Base-by-base conservation (phyloP, 2,329 filamentous ascomycete genomes). In the Microsporum audouinii region DNA sequence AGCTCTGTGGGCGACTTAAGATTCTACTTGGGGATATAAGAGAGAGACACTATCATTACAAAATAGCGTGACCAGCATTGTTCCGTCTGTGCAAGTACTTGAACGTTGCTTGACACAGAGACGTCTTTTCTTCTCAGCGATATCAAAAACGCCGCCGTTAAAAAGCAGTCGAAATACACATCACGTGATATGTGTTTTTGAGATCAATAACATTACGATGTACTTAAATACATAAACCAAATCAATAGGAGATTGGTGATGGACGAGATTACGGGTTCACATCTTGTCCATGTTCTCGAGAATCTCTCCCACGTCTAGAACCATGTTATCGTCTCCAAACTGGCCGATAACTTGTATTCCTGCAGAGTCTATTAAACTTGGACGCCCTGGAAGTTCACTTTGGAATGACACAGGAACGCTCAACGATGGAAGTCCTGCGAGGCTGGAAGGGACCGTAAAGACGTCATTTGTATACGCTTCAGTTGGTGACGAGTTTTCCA, bases 401-500 rank as follows among this genome's bases (percentile, higher is more conserved):
- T 61, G 57, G 29, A 45, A 60, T 4, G 60, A 71, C 62, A 79
- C 79, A 0, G 94, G 92, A 8, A 99, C 80, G 66, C 88, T 96
- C 58, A 96, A 82, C 8, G 91, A 89, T 2, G 94, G 94, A 60
- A 99, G 77, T 0, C 94, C 94, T 0, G 92, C 94, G 65, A 99
- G 77, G 75, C 91, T 96, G 1, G 92, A 91, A 1, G 94, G 94
- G 1, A 99, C 92, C 0, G 94, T 97, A 68, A 97, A 92, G 1
- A 97, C 87, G 75, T 99, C 94, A 69, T 94, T 96, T 79, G 88
- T 88, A 70, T 96, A 97, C 1, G 82, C 82, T 67, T 92, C 85
- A n/a, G 95, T 76, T 0, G 81, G 74, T 14, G 76, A 72, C 3
- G 64, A 41, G 31, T 63, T 65, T 27, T 69, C 66, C 38, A 94